phyloP scores from a whole-genome alignment of 176 grass and related monocot genomes.

The Triticum urartu region DNA sequence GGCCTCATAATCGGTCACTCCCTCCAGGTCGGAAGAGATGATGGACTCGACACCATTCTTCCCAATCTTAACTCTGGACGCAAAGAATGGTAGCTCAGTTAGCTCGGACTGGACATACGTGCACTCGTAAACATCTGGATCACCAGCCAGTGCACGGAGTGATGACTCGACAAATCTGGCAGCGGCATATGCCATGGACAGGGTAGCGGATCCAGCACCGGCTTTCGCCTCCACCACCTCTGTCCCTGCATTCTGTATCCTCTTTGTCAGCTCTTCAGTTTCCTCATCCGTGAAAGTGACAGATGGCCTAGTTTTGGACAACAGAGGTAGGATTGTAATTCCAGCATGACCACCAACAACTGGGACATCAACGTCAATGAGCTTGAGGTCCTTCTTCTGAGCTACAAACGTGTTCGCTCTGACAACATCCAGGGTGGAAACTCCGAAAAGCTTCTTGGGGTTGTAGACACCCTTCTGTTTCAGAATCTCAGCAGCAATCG shows the following conservation, averaged over 20 bases:
- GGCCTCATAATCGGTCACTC: constrained; percentile 61
- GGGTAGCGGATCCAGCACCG: constrained; percentile 76
- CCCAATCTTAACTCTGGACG: constrained; percentile 74
- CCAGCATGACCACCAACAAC: constrained; percentile 84
- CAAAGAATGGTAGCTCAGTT: constrained; percentile 75
- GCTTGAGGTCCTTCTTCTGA: constrained; percentile 71
- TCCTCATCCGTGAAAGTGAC: constrained; percentile 64
- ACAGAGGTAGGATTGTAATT: constrained; percentile 67
- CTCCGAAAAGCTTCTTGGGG: constrained; percentile 71
- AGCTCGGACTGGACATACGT: constrained; percentile 65
- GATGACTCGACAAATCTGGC: constrained; percentile 74
- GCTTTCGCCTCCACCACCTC: constrained; percentile 88
- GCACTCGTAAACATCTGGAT: constrained; percentile 85
- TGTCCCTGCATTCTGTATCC: constrained; percentile 80
- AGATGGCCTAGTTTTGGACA: constrained; percentile 71
- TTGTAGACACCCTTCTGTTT: constrained; percentile 83
- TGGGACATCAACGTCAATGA: constrained; percentile 80
- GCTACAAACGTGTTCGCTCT: constrained; percentile 82
- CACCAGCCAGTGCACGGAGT: constrained; percentile 61
- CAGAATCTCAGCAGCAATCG: constrained; percentile 80
- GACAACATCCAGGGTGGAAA: constrained; percentile 77
- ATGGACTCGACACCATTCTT: constrained; percentile 71
- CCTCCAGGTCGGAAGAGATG: constrained; percentile 50
- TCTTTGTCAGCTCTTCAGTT: constrained; percentile 59
- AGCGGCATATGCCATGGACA: constrained; percentile 84